phyloP scores from a whole-genome alignment of 345 rosid genomes.

The Salix udensis region DNA sequence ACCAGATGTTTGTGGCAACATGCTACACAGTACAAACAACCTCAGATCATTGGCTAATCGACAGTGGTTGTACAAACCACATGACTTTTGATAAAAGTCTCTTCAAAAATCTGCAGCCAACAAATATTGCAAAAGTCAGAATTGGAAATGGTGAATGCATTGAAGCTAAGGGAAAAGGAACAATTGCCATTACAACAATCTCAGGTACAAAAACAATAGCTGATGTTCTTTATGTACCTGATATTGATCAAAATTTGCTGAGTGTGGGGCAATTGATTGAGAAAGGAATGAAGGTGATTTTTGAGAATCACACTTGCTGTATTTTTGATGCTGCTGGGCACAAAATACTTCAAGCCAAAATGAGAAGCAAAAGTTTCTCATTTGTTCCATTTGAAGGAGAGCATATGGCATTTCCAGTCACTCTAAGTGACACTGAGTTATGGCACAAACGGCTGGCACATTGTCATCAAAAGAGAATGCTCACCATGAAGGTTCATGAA shows the following conservation, averaged over 20 bases:
- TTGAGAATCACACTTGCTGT: neutral
- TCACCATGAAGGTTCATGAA: no score
- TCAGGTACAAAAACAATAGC: neutral
- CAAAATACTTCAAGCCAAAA: no score
- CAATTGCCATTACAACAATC: neutral
- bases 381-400: no score
- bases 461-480: no score
- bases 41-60: neutral
- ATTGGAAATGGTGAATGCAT: neutral
- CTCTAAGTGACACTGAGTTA: rapidly evolving
- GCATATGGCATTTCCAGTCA: rapidly evolving
- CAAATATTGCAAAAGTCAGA: neutral
- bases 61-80: neutral
- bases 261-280: slow-evolving; percentile 10
- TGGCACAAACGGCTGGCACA: no score
- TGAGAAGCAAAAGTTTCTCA: no score
- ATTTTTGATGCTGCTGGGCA: neutral
- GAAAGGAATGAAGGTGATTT: neutral
- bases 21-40: no score
- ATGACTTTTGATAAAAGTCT: neutral
- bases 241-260: slow-evolving; percentile 6
- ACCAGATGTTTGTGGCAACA: no score
- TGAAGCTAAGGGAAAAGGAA: neutral
- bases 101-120: neutral
- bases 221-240: neutral